Percentiles rank a stretch among this genome's conserved stretches.
Evolutionary conservation across 495 filamentous ascomycete species (phyloP).

Genomic region (Aspergillus haitiensis): DNA sequence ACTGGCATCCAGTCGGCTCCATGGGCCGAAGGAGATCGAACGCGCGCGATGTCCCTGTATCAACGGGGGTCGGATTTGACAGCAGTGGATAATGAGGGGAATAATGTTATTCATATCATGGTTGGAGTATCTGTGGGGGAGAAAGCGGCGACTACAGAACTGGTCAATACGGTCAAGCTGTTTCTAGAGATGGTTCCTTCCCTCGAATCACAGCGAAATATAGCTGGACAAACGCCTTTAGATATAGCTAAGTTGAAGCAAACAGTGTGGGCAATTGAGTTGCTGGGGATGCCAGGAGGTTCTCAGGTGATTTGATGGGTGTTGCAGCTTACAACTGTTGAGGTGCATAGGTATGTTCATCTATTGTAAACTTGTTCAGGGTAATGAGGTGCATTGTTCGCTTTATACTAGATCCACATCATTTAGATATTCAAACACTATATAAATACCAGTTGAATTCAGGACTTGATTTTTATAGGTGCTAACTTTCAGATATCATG

Average conservation of each 20-base stretch:
- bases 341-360: neutral
- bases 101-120: slow-evolving; percentile 30
- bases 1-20: neutral
- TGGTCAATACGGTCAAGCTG: slow-evolving; percentile 12
- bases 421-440: too few relatives aligned
- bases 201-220: slow-evolving; percentile 12
- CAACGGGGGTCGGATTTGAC: slow-evolving; percentile 27
- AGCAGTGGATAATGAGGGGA: slow-evolving; percentile 23
- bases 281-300: neutral
- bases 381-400: neutral
- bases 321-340: neutral
- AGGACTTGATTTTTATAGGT: too few relatives aligned
- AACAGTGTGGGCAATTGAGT: slow-evolving; percentile 16
- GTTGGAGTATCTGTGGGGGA: slow-evolving; percentile 2
- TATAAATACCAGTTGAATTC: too few relatives aligned
- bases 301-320: neutral
- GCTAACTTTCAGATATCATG: too few relatives aligned
- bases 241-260: slow-evolving; percentile 14
- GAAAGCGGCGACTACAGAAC: neutral
- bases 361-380: neutral
- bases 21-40: slow-evolving; percentile 22
- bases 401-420: too few relatives aligned
- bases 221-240: slow-evolving; percentile 17
- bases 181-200: slow-evolving; percentile 22
- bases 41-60: slow-evolving; percentile 27